Evolutionary conservation across 805 yeast genomes (phyloP).

Genomic region (Danielia reshetovae): DNA sequence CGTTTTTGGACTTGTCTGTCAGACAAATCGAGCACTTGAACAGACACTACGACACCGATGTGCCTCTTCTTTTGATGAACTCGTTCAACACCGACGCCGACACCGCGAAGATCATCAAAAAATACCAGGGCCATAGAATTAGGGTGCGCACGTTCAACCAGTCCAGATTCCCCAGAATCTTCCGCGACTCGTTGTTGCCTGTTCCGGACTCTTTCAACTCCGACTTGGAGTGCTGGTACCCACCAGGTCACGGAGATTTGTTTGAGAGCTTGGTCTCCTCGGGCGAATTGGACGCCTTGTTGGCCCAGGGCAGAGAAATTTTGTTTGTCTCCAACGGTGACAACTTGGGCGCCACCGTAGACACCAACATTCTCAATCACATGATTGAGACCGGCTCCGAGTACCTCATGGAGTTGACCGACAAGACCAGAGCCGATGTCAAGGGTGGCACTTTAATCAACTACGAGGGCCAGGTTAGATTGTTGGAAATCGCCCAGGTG

Average conservation of each 20-base stretch:
- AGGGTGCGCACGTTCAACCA: conserved; percentile 95
- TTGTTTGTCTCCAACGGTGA: conserved; percentile 97
- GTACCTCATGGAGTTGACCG: conserved; percentile 97
- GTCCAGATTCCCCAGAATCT: conserved; percentile 95
- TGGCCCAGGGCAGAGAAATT: conserved; percentile 91
- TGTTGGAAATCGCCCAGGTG: conserved; percentile 96
- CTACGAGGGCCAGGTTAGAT: conserved; percentile 90
- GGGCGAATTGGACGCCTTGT: conserved; percentile 85
- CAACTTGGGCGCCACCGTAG: conserved; percentile 97
- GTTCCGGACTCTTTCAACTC: conserved; percentile 79
- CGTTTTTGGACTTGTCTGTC: conserved; percentile 90
- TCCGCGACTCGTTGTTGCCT: conserved; percentile 92
- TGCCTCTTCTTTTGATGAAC: conserved; percentile 95
- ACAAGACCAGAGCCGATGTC: conserved; percentile 98
- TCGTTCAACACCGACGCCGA: conserved; percentile 97
- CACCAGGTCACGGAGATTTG: conserved; percentile 99
- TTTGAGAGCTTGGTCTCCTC: conserved; percentile 85
- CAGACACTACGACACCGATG: conserved; percentile 85
- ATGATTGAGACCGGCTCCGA: conserved; percentile 90
- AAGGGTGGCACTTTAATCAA: conserved; percentile 98
- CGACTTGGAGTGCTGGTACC: conserved; percentile 87
- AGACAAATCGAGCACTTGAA: conserved; percentile 96
- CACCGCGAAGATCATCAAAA: conserved; percentile 91
- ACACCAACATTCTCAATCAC: conserved; percentile 82
- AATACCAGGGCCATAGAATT: conserved; percentile 94